Evolutionary conservation across 257 asterid genomes (phyloP), one percentile per base, ranked within the genome.

Genomic region (Cordia subcordata): DNA sequence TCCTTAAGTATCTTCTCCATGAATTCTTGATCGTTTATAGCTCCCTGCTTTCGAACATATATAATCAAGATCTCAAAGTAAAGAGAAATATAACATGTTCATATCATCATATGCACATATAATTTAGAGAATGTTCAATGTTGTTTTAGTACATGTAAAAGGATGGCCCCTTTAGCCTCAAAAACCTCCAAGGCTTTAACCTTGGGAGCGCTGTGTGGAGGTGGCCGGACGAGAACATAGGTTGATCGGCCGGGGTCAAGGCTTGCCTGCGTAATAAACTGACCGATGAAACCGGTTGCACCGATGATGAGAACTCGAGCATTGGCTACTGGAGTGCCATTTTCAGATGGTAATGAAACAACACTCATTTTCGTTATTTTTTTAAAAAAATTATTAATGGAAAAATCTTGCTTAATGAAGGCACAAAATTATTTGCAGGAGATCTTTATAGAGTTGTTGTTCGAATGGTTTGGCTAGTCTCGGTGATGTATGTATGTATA

Each of bases 281-380:
- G 75, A 14, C 81, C 75, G 13, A 75, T 71, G 40, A 75, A 75
- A 8, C 77, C 77, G 1, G 64, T 67, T 11, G 75, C 69, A 58
- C 81, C 81, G 23, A 75, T 12, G 23, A 75, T 47, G 33, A 75
- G 68, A 40, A 75, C 60, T 55, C 65, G 71, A 55, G 53, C 32
- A n/a, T n/a, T n/a, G n/a, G n/a, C n/a, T n/a, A n/a, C n/a, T n/a
- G n/a, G n/a, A n/a, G n/a, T n/a, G 5, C 16, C 10, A 12, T 58
- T 52, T 20, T 50, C 55, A 11, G 53, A 52, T 20, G 45, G 8
- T 32, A 49, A 17, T 21, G 53, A 9, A 17, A 49, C 18, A n/a
- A 9, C 12, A 10, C 16, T 50, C 21, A 8, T 50, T 49, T 49
- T 49, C 19, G 13, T 50, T 50, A n/a, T 16, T 17, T 50, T 50